A percentile compares a stretch with the other conserved stretches of the same genome.
Evolutionary conservation across 2,329 filamentous ascomycete genomes (phyloP).

Genomic region (Myriosclerotinia curreyana): DNA sequence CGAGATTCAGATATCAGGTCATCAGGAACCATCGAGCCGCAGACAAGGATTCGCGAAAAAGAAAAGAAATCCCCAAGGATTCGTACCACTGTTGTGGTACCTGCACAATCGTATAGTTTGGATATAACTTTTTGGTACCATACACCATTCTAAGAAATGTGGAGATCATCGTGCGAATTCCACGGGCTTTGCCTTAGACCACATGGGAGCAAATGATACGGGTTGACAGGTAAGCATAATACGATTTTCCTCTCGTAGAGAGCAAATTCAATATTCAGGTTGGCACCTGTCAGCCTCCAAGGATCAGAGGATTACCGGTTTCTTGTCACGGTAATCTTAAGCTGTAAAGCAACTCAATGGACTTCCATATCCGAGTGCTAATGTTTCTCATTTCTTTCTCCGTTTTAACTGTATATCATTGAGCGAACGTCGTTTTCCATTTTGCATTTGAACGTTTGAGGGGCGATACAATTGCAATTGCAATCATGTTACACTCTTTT

Average conservation of each 20-base stretch:
- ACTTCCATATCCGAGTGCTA: background rate
- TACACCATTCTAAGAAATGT: conserved; percentile 7
- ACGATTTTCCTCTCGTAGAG: background rate
- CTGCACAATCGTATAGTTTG: conserved; percentile 8
- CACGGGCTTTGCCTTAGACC: background rate
- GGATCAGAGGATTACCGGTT: conserved; percentile 16
- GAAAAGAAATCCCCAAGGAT: conserved; percentile 6
- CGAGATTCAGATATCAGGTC: conserved; percentile 4
- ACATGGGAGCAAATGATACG: background rate
- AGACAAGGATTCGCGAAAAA: conserved; percentile 16
- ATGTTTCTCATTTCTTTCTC: background rate
- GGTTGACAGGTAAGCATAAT: conserved; percentile 7
- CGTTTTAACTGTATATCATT: conserved; percentile 12
- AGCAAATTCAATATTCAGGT: background rate
- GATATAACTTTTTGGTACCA: conserved; percentile 12
- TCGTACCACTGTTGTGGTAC: background rate
- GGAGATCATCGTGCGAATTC: background rate
- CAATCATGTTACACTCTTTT: conserved; percentile 16
- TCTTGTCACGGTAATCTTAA: conserved; percentile 7
- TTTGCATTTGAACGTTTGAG: background rate
- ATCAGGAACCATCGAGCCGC: conserved; percentile 17
- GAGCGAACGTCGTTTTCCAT: conserved; percentile 4
- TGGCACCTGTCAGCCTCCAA: conserved; percentile 17
- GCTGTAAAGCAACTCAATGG: conserved; percentile 5
- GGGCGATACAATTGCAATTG: background rate